phyloP scores from a whole-genome alignment of 805 yeast species.

The Diddensiella caesifluorescens region DNA sequence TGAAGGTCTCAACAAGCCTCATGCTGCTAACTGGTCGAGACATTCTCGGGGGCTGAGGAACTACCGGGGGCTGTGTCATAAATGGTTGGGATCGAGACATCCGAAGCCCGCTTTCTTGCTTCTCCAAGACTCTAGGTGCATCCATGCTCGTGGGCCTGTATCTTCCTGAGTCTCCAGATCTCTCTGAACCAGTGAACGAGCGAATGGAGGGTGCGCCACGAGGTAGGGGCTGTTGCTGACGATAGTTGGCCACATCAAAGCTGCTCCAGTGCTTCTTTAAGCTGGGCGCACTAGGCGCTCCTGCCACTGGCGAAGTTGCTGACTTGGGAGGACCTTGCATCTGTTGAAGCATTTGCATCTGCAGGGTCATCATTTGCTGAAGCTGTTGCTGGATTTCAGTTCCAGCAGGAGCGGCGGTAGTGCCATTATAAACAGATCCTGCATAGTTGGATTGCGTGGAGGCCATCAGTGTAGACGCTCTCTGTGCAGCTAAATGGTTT shows the following conservation, averaged over 20 bases:
- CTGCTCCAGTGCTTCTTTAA: conserved; percentile 17
- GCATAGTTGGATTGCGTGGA: conserved; percentile 7
- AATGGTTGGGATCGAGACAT: conserved; percentile 4
- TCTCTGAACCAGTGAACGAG: conserved; percentile 18
- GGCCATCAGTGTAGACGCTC: conserved; percentile 12
- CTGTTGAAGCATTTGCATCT: conserved; percentile 27
- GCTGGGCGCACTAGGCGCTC: conserved; percentile 2
- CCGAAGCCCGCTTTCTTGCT: neutral
- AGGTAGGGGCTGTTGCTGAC: conserved; percentile 3
- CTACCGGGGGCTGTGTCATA: neutral
- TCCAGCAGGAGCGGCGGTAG: neutral
- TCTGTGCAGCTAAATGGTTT: conserved; percentile 14
- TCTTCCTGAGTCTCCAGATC: conserved; percentile 9
- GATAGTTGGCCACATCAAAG: conserved; percentile 14
- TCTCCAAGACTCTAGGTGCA: neutral
- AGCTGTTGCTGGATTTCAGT: conserved; percentile 29
- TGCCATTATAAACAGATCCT: conserved; percentile 15
- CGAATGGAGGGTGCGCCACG: conserved; percentile 21
- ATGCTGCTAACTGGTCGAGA: conserved; percentile 8
- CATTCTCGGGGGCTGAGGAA: conserved; percentile 3
- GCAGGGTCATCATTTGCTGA: conserved; percentile 32
- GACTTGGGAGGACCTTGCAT: conserved; percentile 14
- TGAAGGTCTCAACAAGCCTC: conserved; percentile 7
- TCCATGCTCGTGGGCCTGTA: conserved; percentile 4
- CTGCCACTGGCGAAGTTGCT: conserved; percentile 3